These are phyloP conservation scores for Escallonia herrerae DNA, from an alignment of 129 eudicot genomes.

Conservation along the genomic window DNA sequence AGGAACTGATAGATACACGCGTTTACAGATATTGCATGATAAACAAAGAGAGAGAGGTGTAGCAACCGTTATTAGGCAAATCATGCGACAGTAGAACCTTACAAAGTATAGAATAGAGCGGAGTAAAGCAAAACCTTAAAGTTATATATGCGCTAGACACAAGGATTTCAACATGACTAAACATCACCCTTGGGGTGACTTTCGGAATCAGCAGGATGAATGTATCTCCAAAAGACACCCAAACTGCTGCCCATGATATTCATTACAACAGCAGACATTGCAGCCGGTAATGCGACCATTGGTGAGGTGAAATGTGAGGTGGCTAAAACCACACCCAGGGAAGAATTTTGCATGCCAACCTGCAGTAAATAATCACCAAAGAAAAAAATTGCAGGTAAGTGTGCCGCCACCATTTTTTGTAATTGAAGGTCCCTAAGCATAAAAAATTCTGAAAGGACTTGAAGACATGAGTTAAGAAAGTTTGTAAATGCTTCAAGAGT, in stretches of 20 bases:
- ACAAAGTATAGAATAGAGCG: not conserved
- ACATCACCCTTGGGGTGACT: conserved; percentile 13
- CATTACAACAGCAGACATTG: conserved; percentile 84
- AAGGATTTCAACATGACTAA: not conserved
- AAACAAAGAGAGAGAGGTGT: too few species aligned
- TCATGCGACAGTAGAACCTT: too few species aligned
- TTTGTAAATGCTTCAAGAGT: too few species aligned
- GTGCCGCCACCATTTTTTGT: too few species aligned
- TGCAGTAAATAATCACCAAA: conserved; percentile 17
- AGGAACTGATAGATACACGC: too few species aligned
- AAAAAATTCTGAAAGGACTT: too few species aligned
- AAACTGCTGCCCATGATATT: conserved; percentile 88
- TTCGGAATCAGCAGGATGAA: conserved; percentile 47
- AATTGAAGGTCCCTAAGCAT: too few species aligned
- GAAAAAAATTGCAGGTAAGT: not conserved
- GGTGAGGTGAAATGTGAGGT: conserved; percentile 66
- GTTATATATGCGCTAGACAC: not conserved
- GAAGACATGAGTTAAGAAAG: too few species aligned
- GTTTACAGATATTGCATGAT: too few species aligned
- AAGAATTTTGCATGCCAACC: conserved; percentile 96
- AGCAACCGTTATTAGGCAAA: too few species aligned
- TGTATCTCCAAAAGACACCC: conserved; percentile 69
- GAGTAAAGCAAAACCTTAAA: not conserved
- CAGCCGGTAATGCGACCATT: conserved; percentile 73
- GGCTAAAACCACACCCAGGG: conserved; percentile 87